Percentiles rank a stretch among this genome's conserved stretches.
phyloP scores from a whole-genome alignment of 352 stramenopile species.

The Phytophthora parvispora region DNA sequence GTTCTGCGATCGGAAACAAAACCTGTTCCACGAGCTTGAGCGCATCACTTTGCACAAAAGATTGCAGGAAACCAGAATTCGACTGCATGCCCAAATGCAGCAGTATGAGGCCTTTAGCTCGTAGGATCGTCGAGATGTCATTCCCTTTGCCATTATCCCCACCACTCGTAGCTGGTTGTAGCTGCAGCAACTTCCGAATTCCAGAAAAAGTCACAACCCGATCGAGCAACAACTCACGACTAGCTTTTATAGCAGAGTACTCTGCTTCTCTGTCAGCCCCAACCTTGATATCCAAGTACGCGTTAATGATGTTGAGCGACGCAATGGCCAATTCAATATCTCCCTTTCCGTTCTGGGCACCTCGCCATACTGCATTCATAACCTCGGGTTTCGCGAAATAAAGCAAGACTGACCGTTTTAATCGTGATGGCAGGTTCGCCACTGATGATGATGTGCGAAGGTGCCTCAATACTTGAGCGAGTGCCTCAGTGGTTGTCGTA shows the following conservation, averaged over 20 bases:
- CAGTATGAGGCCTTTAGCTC: slow-evolving; percentile 74
- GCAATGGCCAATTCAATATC: slow-evolving; percentile 48
- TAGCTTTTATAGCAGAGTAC: slow-evolving; percentile 37
- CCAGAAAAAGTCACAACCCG: slow-evolving; percentile 39
- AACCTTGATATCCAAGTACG: slow-evolving; percentile 64
- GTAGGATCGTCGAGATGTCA: slow-evolving; percentile 38
- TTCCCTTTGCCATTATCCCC: background rate
- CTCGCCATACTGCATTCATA: slow-evolving; percentile 55
- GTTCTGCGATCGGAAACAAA: slow-evolving; percentile 33
- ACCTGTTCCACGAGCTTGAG: slow-evolving; percentile 47
- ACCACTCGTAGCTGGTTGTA: background rate
- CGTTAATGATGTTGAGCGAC: slow-evolving; percentile 76
- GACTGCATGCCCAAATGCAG: slow-evolving; percentile 66
- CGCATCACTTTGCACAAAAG: slow-evolving; percentile 45
- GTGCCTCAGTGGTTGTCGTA: slow-evolving; percentile 52
- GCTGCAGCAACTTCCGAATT: slow-evolving; percentile 41
- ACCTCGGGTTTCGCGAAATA: slow-evolving; percentile 47
- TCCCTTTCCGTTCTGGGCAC: slow-evolving; percentile 26
- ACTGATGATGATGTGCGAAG: slow-evolving; percentile 42
- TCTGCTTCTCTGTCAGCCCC: slow-evolving; percentile 33
- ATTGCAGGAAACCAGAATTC: slow-evolving; percentile 49
- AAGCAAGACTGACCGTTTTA: slow-evolving; percentile 46
- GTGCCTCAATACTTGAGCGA: slow-evolving; percentile 67
- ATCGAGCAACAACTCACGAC: slow-evolving; percentile 47
- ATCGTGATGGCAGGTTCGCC: slow-evolving; percentile 25